A percentile compares a stretch with the other conserved stretches of the same genome.
Conservation (phyloP, 176 grass and related monocot species). For the Secale cereale region DNA sequence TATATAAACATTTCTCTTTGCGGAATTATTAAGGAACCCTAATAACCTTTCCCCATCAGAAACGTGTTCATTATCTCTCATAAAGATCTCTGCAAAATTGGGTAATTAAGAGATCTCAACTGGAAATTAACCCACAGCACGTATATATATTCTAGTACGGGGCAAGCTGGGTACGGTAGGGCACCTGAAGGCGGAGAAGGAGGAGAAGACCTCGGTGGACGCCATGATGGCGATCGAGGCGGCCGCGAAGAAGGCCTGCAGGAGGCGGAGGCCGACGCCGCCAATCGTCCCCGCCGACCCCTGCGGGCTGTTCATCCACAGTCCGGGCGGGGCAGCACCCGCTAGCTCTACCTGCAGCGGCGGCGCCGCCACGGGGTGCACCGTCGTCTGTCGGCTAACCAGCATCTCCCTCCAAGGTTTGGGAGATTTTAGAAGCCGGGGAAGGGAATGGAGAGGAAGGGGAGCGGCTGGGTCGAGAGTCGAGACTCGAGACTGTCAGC, state of each 20-base stretch:
- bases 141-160: not conserved
- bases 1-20: not conserved
- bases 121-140: not conserved
- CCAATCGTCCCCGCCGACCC: conserved; percentile 64
- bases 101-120: not conserved
- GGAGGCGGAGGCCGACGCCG: conserved; percentile 62
- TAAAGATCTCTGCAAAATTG: not conserved
- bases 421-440: conserved; percentile 21
- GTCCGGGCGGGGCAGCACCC: conserved; percentile 52
- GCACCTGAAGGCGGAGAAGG: conserved; percentile 91
- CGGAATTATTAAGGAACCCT: not conserved
- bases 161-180: not conserved
- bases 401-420: conserved; percentile 46
- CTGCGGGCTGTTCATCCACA: conserved; percentile 77
- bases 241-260: conserved; percentile 64
- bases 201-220: conserved; percentile 74
- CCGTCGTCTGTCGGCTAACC: conserved; percentile 53
- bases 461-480: too few species aligned
- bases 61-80: conserved; percentile 1
- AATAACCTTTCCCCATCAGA: not conserved
- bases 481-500: not conserved
- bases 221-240: conserved; percentile 76
- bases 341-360: conserved; percentile 28
- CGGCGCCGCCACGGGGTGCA: conserved; percentile 93
- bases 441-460: not conserved